Base-by-base conservation (phyloP, 2,329 filamentous ascomycete genomes). In the Arthrobotrys pseudoclavata region DNA sequence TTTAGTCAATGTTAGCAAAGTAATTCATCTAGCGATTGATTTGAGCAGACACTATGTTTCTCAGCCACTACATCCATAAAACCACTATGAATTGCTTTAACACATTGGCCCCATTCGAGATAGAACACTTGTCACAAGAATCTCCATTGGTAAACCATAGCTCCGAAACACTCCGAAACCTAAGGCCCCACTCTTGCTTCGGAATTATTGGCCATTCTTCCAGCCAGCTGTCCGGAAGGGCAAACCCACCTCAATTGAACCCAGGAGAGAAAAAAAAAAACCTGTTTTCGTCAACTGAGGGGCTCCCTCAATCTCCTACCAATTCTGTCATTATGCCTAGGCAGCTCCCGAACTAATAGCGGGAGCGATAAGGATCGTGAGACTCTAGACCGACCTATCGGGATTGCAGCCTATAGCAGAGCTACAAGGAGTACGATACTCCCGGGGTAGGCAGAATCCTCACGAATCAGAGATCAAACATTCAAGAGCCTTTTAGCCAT, bases 341-440 rank as follows among this genome's bases (percentile, higher is more conserved):
- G 50, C 69, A 64, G n/a, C 26, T 20, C 18, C 18, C 64, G 69
- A 40, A 55, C 20, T 55, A 55, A 68, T 69, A 76, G 72, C 72
- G 57, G 50, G 42, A 76, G 72, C 72, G 72, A 76, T 76, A 70
- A 76, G 64, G 72, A 68, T 66, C 50, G 24, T 13, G 34, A 52
- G 47, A 18, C 18, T 18, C 24, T 10, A 42, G 50, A 66, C 47
- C 53, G 67, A 40, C 71, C 71, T 69, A 69, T 69, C 71, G 61
- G 52, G 29, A 42, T 42, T 60, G 64, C 63, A 69, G 69, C 53
- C 40, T 64, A 34, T 26, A 42, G 26, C 53, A 10, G 31, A 34
- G 31, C 55, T 60, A 50, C 18, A 45, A 29, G 29, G 42, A 50
- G 63, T 47, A 66, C 50, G 61, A 45, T 60, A 52, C 64, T 31